Evolutionary conservation across 1,284 basidiomycete species (phyloP), one percentile per base, ranked within the genome.

Genomic region (Microbotryomycetes sp.): DNA sequence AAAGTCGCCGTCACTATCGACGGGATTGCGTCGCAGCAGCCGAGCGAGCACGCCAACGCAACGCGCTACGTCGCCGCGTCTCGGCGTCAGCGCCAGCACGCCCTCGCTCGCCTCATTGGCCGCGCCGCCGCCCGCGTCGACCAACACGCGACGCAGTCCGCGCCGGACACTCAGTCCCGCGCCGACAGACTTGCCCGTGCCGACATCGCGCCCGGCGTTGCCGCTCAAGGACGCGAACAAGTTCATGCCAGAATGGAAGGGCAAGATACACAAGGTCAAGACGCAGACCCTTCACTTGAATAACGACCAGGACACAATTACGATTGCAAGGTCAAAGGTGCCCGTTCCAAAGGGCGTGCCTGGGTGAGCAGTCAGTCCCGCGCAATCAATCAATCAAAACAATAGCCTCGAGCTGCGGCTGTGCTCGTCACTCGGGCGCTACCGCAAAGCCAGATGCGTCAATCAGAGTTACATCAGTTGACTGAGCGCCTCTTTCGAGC

Each of bases 261-360:
- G 54, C 15, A 64, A 61, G 51, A 47, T 66, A 24, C 66, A 68
- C 64, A 69, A 69, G 54, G 69, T 71, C 56, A 71, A 71, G 64
- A 69, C 62, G 11, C 69, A 71, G 61, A 66, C 64, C 21, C 64
- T 71, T 45, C 62, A 68, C 29, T 52, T 71, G 18, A 54, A 31
- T 46, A 60, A 62, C 11, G 9, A 9, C 11, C 11, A 41, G 11
- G 35, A 41, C 18, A 66, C 63, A 30, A 91, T 93, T 70, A 81
- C 90, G 62, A 89, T 91, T 60, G 94, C 91, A 9, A 81, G 94
- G 64, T 82, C 97, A 77, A 98, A 97, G 80, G 88, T 97, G 57
- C 88, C 88, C 52, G 94, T 91, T 55, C 73, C 75, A 52, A 74
- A 74, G 57, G 73, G 73, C 18, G 53, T 66, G 16, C 68, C 70